These are phyloP conservation scores for Boehmeria nivea DNA, from an alignment of 306 rosid species.

Conservation along the genomic window DNA sequence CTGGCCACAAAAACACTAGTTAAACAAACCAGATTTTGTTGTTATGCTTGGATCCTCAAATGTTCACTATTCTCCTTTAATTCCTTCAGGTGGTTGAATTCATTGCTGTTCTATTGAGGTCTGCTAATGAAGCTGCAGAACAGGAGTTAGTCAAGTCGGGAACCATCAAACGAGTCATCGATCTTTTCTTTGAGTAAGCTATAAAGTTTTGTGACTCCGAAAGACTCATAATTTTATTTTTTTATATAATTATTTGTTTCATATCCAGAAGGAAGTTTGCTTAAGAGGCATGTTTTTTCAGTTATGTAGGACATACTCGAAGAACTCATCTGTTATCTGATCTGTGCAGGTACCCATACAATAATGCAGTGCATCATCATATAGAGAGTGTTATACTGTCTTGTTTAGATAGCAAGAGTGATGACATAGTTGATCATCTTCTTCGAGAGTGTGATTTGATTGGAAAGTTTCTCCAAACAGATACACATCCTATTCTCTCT, in stretches of 20 bases:
- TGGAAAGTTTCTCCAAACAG: conserved; percentile 67
- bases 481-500: conserved; percentile 57
- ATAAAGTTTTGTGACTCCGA: not conserved
- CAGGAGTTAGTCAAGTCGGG: conserved; percentile 84
- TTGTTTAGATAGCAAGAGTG: conserved; percentile 82
- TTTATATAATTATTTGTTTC: not conserved
- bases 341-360: conserved; percentile 83
- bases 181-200: conserved; percentile 95
- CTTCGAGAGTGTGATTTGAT: conserved; percentile 78
- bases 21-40: not conserved
- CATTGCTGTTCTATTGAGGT: conserved; percentile 79
- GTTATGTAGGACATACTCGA: conserved; percentile 9
- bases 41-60: not conserved
- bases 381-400: conserved; percentile 78
- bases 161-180: conserved; percentile 71
- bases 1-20: not conserved
- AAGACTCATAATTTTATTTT: not conserved
- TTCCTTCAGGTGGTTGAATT: conserved; percentile 82
- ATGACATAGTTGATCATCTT: conserved; percentile 63
- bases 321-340: conserved; percentile 13
- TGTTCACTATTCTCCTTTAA: conserved; percentile 15
- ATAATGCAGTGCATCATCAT: conserved; percentile 85
- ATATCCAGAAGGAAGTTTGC: not conserved
- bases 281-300: conserved; percentile 2
- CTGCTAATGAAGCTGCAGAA: conserved; percentile 78